These are phyloP conservation scores for Aquilaria malaccensis DNA, from an alignment of 345 rosid genomes.

Conservation along the genomic window DNA sequence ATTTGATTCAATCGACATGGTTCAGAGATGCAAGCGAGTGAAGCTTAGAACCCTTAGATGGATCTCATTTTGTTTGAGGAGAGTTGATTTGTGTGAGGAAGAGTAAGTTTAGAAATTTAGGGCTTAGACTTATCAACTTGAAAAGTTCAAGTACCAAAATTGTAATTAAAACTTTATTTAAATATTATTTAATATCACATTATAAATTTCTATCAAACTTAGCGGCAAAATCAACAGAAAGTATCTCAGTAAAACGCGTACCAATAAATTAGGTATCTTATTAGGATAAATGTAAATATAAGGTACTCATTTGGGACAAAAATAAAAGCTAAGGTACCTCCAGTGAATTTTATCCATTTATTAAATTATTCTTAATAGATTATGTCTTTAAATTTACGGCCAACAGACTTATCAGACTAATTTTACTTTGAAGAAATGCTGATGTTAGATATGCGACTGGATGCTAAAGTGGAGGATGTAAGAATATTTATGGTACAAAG, in stretches of 20 bases:
- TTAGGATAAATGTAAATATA: too few species aligned
- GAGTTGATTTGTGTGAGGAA: too few species aligned
- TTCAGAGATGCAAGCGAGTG: background rate
- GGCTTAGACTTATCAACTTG: too few species aligned
- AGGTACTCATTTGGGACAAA: too few species aligned
- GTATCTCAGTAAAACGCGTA: too few species aligned
- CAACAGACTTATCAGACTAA: slow-evolving; percentile 7
- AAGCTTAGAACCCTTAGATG: background rate
- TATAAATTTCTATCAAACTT: too few species aligned
- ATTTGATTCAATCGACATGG: slow-evolving; percentile 1
- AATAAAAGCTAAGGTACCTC: background rate
- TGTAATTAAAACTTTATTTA: too few species aligned
- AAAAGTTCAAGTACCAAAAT: too few species aligned
- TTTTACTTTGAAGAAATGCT: slow-evolving; percentile 19
- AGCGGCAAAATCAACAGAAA: too few species aligned
- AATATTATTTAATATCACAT: too few species aligned
- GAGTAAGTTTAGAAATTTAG: too few species aligned
- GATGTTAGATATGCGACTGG: slow-evolving; percentile 58
- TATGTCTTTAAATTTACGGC: slow-evolving; percentile 7
- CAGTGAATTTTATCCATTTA: background rate
- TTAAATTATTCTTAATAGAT: background rate
- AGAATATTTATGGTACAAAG: slow-evolving; percentile 48
- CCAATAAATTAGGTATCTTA: too few species aligned
- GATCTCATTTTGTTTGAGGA: background rate
- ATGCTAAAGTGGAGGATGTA: slow-evolving; percentile 65